phyloP scores from a whole-genome alignment of 495 filamentous ascomycete species.

The Talaromyces wortmannii region DNA sequence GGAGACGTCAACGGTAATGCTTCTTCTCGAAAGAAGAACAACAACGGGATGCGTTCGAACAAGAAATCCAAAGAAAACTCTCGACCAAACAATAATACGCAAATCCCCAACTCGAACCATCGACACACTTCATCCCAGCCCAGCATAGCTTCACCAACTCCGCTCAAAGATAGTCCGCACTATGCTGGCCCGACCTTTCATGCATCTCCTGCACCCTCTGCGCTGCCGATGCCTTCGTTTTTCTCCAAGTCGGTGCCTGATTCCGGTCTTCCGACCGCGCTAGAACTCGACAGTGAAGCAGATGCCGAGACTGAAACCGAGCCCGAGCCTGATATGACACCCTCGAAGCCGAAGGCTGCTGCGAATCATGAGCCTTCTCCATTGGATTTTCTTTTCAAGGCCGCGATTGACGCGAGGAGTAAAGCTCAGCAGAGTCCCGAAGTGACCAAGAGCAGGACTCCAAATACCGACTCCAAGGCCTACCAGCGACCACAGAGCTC shows the following conservation, averaged over 20 bases:
- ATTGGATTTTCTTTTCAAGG: slow-evolving; percentile 82
- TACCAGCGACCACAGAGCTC: slow-evolving; percentile 26
- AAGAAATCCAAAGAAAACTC: slow-evolving; percentile 28
- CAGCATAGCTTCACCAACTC: slow-evolving; percentile 36
- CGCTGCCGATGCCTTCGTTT: slow-evolving; percentile 90
- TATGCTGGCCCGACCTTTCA: slow-evolving; percentile 97
- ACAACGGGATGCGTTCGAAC: slow-evolving; percentile 19
- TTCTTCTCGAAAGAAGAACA: slow-evolving; percentile 32
- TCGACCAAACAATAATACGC: slow-evolving; percentile 15
- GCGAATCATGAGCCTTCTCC: slow-evolving; percentile 58
- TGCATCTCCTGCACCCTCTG: slow-evolving; percentile 84
- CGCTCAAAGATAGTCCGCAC: slow-evolving; percentile 41
- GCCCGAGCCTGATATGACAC: slow-evolving; percentile 28
- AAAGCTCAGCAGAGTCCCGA: slow-evolving; percentile 37
- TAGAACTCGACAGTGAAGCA: slow-evolving; percentile 30
- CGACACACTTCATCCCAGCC: slow-evolving; percentile 26
- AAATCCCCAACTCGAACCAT: slow-evolving; percentile 16
- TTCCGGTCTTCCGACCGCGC: slow-evolving; percentile 26
- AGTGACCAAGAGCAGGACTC: slow-evolving; percentile 24
- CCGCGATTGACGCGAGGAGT: slow-evolving; percentile 61
- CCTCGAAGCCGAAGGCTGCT: slow-evolving; percentile 31
- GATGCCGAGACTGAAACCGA: slow-evolving; percentile 23
- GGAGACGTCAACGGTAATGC: slow-evolving; percentile 5
- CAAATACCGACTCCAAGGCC: slow-evolving; percentile 24
- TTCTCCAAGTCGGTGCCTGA: slow-evolving; percentile 75